Base-by-base conservation (phyloP, 2,329 filamentous ascomycete species). In the Diplodia seriata region DNA sequence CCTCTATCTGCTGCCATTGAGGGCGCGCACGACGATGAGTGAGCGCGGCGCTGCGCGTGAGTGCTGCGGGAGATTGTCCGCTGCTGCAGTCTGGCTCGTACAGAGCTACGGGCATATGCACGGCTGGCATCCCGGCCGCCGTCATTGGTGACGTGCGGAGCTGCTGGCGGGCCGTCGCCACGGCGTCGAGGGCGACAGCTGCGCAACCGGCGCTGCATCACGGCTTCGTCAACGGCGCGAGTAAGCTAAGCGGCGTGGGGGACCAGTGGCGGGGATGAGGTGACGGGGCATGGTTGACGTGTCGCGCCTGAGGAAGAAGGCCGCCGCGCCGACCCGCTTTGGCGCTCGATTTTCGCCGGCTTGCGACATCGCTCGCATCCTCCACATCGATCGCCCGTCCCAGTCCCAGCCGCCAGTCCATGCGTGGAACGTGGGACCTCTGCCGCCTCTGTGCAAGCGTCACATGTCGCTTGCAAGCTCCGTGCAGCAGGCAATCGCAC, bases 1-100 rank as follows among this genome's bases (percentile, higher is more conserved):
- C 40, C 31, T 50, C 43, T 63, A 63, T 63, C 59, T 63, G 59
- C 62, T 65, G 62, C 62, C 51, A 55, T 55, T 65, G 62, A 55
- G 50, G 50, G 62, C 49, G 36, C 36, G 36, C 36, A 38, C 36
- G 36, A 38, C 36, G 47, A 54, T 64, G 50, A 53, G 61, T 54
- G 61, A 54, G 61, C 61, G 61, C 26, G 26, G 26, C 26, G 26
- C 26, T 26, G 26, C 26, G 40, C 40, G 26, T 20, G 47, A 11
- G n/a, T 18, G 59, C 12, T 36, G 59, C 61, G 49, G 49, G 61
- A 31, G 31, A 38, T n/a, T 38, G 61, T 53, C 62, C 23, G 36
- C n/a, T 12, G 62, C 49, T 65, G 62, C 62, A 55, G 62, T 31
- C 49, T 8, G 31, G 12, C 62, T 29, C 51, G 62, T 33, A 65